Base-by-base conservation (phyloP, 73 alveolate genomes). In the Paramecium sonneborni region DNA sequence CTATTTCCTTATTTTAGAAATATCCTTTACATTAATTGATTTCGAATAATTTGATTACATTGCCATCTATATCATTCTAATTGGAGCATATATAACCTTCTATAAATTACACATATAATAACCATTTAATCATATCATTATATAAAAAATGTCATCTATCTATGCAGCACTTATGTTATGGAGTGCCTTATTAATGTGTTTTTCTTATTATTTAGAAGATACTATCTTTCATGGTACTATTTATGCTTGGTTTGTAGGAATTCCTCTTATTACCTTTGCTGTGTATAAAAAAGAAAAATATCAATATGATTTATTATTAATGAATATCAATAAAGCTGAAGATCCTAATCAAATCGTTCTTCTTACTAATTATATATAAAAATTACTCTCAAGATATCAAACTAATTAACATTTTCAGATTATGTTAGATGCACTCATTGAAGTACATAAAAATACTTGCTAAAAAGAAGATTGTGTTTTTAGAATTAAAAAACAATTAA, bases 21-120 rank as follows among this genome's bases (percentile, higher is more conserved):
- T 79, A 9, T 79, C 74, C n/a, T 79, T 37, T 43, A 24, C 41
- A 79, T 79, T 20, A 6, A 79, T 79, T 12, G 39, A 21, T 43
- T 30, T 24, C 7, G 32, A 34, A 18, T 4, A 24, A 9, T 79
- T 68, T 88, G 93, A 88, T 21, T 88, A 88, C 70, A 55, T 88
- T 21, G 26, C 52, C 9, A 88, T 88, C 24, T 76, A 34, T 5
- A 38, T 88, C 8, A 30, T 88, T 10, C 30, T 88, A 38, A 38
- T 72, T 10, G 93, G 93, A 26, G 56, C 85, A 21, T 72, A 70
- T 43, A 21, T 70, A 5, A 70, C 43, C 1, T 88, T 88, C 41
- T 44, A 76, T 6, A 88, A 88, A 26, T 43, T 88, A 35, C 93
- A 88, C 43, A 56, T 62, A 35, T 90, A 88, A 68, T 15, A 57